Evolutionary conservation across 1,284 basidiomycete genomes (phyloP).

Genomic region (Puccinia horiana): DNA sequence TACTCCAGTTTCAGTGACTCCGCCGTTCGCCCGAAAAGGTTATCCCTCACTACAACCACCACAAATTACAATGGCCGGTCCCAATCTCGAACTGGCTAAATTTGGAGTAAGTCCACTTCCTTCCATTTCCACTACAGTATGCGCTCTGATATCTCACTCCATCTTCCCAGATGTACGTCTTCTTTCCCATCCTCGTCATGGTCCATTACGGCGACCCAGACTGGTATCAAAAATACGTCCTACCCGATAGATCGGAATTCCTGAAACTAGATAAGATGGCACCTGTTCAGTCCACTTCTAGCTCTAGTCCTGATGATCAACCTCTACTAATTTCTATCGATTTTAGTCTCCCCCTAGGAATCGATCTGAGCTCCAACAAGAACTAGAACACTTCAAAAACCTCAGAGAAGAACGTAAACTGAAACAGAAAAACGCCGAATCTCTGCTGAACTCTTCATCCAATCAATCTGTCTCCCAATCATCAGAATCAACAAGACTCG

Average conservation of each 20-base stretch:
- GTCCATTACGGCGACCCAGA: constrained; percentile 84
- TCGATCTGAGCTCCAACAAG: constrained; percentile 16
- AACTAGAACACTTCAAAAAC: constrained; percentile 23
- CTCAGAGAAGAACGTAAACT: constrained; percentile 17
- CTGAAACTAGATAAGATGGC: constrained; percentile 18
- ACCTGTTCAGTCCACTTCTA: constrained; percentile 26
- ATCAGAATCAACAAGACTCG: constrained; percentile 7
- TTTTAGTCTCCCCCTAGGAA: constrained; percentile 16
- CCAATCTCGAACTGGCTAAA: constrained; percentile 64
- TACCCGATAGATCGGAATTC: constrained; percentile 67
- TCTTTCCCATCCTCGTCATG: constrained; percentile 79
- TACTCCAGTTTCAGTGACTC: not conserved
- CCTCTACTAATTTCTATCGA: not conserved
- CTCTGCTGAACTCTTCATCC: not conserved
- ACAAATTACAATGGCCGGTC: constrained; percentile 67
- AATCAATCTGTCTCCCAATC: not conserved
- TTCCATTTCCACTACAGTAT: constrained; percentile 60
- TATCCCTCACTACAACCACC: constrained; percentile 67
- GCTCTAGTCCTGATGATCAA: not conserved
- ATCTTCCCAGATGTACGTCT: constrained; percentile 82
- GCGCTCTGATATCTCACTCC: too few species aligned
- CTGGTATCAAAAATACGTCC: constrained; percentile 78
- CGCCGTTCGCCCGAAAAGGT: constrained; percentile 65
- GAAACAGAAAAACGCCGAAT: not conserved
- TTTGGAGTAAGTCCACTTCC: constrained; percentile 53